Evolutionary conservation across 345 rosid genomes (phyloP).

Genomic region (Lumnitzera littorea): DNA sequence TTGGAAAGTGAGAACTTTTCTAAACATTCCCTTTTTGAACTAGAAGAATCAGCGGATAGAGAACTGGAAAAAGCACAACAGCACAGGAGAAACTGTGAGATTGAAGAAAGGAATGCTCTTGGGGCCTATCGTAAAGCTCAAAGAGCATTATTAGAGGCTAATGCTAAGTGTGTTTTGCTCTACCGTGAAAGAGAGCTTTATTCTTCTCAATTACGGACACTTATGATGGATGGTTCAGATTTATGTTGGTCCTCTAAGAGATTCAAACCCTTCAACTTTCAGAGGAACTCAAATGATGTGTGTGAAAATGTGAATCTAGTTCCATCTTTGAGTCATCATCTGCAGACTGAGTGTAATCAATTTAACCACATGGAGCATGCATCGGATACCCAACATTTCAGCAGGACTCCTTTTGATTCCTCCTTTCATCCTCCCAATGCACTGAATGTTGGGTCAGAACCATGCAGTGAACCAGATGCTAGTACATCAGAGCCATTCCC

Average conservation of each 20-base stretch:
- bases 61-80: slow-evolving; percentile 86
- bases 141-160: slow-evolving; percentile 84
- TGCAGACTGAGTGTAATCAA: slow-evolving; percentile 32
- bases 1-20: slow-evolving; percentile 29
- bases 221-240: slow-evolving; percentile 48
- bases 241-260: slow-evolving; percentile 44
- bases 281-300: slow-evolving; percentile 24
- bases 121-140: slow-evolving; percentile 83
- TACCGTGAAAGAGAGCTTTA: slow-evolving; percentile 69
- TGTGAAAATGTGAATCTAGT: slow-evolving; percentile 28
- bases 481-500: slow-evolving; percentile 80
- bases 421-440: slow-evolving; percentile 32
- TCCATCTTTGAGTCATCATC: slow-evolving; percentile 32
- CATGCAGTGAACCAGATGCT: slow-evolving; percentile 80
- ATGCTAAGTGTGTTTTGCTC: slow-evolving; percentile 63
- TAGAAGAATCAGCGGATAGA: slow-evolving; percentile 83
- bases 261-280: slow-evolving; percentile 30
- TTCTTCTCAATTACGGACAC: slow-evolving; percentile 61
- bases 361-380: slow-evolving; percentile 21
- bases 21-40: slow-evolving; percentile 37
- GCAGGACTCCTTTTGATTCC: slow-evolving; percentile 14
- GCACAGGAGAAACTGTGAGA: slow-evolving; percentile 56
- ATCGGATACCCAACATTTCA: slow-evolving; percentile 17
- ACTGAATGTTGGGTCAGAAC: slow-evolving; percentile 59
- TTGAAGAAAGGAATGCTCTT: slow-evolving; percentile 93